Evolutionary conservation across 1,139 yeast genomes (phyloP).

Genomic region (Yamadazyma epiphylla): DNA sequence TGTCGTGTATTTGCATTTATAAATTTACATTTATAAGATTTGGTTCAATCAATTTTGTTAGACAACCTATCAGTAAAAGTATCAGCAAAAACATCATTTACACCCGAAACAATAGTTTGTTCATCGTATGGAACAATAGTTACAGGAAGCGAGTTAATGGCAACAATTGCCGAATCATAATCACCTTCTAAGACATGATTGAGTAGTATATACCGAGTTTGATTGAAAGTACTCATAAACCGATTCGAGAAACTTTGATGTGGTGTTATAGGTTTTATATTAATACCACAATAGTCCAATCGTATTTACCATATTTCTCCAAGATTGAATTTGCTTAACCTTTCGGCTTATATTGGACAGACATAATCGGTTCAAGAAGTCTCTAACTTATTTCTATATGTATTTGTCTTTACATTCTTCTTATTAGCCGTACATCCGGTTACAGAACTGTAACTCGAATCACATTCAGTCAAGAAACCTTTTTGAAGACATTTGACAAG

Average conservation of each 20-base stretch:
- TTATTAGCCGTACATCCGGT: slow-evolving; percentile 28
- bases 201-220: slow-evolving; percentile 22
- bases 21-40: too few relatives aligned
- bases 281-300: slow-evolving; percentile 29
- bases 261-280: slow-evolving; percentile 25
- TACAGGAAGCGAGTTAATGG: slow-evolving; percentile 34
- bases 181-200: slow-evolving; percentile 33
- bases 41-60: too few relatives aligned
- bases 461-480: slow-evolving; percentile 27
- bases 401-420: slow-evolving; percentile 16
- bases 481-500: slow-evolving; percentile 22
- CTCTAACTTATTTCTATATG: slow-evolving; percentile 32
- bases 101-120: slow-evolving; percentile 23
- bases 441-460: slow-evolving; percentile 23
- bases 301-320: slow-evolving; percentile 12
- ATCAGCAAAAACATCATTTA: slow-evolving; percentile 26
- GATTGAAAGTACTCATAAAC: slow-evolving; percentile 22
- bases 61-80: slow-evolving; percentile 23
- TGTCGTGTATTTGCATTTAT: too few relatives aligned
- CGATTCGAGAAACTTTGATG: slow-evolving; percentile 21
- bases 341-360: slow-evolving; percentile 17
- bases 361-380: slow-evolving; percentile 24
- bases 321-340: slow-evolving; percentile 16
- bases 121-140: slow-evolving; percentile 11
- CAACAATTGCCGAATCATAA: slow-evolving; percentile 26